Conservation (phyloP, 345 rosid genomes). For the Sisymbrium altissimum region DNA sequence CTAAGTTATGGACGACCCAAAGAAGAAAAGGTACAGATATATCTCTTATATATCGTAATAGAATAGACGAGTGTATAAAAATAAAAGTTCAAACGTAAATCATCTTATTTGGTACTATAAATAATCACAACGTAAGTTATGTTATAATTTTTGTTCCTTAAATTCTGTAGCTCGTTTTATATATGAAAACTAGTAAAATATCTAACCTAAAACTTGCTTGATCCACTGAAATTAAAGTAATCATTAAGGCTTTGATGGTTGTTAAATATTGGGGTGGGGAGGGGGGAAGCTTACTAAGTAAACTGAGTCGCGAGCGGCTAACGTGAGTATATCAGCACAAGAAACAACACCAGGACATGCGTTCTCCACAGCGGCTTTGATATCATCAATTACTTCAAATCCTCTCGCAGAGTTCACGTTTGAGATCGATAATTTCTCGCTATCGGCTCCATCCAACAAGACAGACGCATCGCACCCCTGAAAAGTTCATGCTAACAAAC, state of each 20-base stretch:
- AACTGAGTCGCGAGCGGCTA: constrained; percentile 76
- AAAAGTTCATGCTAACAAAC: not conserved
- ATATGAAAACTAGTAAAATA: not conserved
- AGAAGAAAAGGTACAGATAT: not conserved
- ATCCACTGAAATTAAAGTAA: too few species aligned
- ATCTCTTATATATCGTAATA: not conserved
- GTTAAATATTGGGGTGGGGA: not conserved
- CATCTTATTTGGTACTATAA: not conserved
- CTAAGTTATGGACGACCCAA: not conserved
- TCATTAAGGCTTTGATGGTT: too few species aligned
- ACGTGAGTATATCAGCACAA: constrained; percentile 65
- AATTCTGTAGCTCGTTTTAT: not conserved
- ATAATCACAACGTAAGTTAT: not conserved
- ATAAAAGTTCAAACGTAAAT: not conserved
- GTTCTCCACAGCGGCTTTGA: constrained; percentile 63
- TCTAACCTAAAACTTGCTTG: not conserved
- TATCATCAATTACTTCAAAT: constrained; percentile 51
- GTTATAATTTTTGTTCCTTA: not conserved
- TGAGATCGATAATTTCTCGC: constrained; percentile 52
- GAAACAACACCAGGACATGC: constrained; percentile 69
- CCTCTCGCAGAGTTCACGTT: constrained; percentile 59
- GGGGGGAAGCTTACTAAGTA: constrained; percentile 51
- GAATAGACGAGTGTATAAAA: not conserved
- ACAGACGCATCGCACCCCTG: constrained; percentile 70
- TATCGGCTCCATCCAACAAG: constrained; percentile 49